A percentile compares a stretch with the other conserved stretches of the same genome.
Evolutionary conservation across 1,284 basidiomycete species (phyloP).

Genomic region (Cryptococcus sp.): DNA sequence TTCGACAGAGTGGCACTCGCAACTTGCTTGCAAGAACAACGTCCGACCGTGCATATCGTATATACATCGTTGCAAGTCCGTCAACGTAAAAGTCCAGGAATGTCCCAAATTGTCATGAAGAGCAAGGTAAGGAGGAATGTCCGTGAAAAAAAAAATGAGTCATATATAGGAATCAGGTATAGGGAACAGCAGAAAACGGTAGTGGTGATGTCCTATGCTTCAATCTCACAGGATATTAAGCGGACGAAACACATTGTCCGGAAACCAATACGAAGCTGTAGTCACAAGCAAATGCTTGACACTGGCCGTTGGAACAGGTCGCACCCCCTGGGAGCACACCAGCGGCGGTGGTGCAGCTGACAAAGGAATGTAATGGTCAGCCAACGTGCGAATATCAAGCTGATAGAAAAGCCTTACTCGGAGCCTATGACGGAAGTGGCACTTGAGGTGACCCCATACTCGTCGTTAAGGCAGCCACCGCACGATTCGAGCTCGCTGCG

Average conservation of each 20-base stretch:
- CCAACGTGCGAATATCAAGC: not conserved
- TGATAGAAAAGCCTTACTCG: no score
- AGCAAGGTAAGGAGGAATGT: no score
- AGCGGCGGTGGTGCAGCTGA: conserved; percentile 8
- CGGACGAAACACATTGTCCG: conserved; percentile 6
- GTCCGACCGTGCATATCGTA: no score
- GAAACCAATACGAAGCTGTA: conserved; percentile 4
- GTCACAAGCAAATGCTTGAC: conserved; percentile 10
- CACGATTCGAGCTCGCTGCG: conserved; percentile 25
- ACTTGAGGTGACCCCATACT: not conserved
- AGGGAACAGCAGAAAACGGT: no score
- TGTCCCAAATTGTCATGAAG: no score
- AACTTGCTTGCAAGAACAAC: no score
- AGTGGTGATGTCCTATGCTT: no score
- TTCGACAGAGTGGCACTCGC: no score
- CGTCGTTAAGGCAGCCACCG: conserved; percentile 22
- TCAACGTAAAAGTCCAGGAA: no score
- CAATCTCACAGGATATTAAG: not conserved
- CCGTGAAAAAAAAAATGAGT: no score
- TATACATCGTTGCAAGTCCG: no score
- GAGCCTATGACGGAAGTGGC: not conserved
- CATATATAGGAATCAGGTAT: no score
- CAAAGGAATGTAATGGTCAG: not conserved
- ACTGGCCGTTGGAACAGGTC: conserved; percentile 10
- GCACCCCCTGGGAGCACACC: conserved; percentile 7